phyloP scores from a whole-genome alignment of 306 rosid genomes.

The Lotus japonicus region DNA sequence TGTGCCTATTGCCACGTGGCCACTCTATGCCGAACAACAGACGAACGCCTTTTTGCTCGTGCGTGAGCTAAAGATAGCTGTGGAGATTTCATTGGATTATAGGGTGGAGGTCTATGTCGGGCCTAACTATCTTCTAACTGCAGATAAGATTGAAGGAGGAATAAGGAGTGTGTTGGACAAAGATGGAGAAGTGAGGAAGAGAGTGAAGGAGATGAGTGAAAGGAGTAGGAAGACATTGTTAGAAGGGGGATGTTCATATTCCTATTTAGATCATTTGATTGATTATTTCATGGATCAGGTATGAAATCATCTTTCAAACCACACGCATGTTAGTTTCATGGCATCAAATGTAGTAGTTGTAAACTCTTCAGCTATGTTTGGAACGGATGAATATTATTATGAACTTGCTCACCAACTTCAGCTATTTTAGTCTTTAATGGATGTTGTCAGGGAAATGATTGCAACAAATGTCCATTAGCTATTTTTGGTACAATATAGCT shows the following conservation, averaged over 20 bases:
- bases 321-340: not conserved
- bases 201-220: slow-evolving; percentile 26
- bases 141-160: slow-evolving; percentile 30
- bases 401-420: too few relatives aligned
- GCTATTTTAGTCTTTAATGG: too few relatives aligned
- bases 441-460: too few relatives aligned
- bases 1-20: slow-evolving; percentile 53
- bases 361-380: too few relatives aligned
- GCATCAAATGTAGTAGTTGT: too few relatives aligned
- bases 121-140: not conserved
- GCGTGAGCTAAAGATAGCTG: slow-evolving; percentile 31
- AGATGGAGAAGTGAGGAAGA: slow-evolving; percentile 23
- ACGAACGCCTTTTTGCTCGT: slow-evolving; percentile 36
- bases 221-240: slow-evolving; percentile 13
- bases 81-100: slow-evolving; percentile 25
- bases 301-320: not conserved
- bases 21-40: slow-evolving; percentile 45
- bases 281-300: not conserved
- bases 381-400: too few relatives aligned
- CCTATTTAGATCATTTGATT: slow-evolving; percentile 13
- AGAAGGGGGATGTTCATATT: slow-evolving; percentile 34
- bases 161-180: slow-evolving; percentile 29
- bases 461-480: too few relatives aligned
- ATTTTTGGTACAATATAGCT: too few relatives aligned
- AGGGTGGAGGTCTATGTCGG: not conserved